Conservation (phyloP, 495 filamentous ascomycete genomes). For the Penicillium alfredii region DNA sequence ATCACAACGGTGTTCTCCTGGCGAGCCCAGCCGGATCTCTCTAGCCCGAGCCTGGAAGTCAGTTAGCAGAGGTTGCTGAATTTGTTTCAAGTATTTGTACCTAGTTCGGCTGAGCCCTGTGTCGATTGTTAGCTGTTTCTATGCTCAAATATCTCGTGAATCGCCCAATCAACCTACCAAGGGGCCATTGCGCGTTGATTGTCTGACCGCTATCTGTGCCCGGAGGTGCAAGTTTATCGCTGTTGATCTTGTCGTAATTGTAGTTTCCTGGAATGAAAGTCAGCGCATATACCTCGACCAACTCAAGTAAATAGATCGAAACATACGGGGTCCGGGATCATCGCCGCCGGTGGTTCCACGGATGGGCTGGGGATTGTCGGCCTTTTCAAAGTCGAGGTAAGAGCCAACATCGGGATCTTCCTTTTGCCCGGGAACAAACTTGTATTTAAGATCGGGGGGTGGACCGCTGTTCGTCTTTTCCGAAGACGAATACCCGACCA, state of each 20-base stretch:
- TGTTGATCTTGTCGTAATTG: constrained; percentile 58
- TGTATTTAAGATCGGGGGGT: constrained; percentile 34
- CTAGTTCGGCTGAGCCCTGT: constrained; percentile 54
- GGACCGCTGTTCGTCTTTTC: constrained; percentile 24
- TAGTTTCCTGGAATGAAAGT: constrained; percentile 38
- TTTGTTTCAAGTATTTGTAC: constrained; percentile 8
- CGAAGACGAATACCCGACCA: constrained; percentile 35
- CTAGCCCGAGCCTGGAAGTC: constrained; percentile 41
- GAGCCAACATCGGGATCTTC: constrained; percentile 51
- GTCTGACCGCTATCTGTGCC: constrained; percentile 58
- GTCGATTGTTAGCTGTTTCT: not conserved
- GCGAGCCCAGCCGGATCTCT: constrained; percentile 60
- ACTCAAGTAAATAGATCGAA: not conserved
- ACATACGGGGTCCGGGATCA: constrained; percentile 56
- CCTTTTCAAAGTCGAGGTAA: constrained; percentile 57
- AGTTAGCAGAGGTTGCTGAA: constrained; percentile 3
- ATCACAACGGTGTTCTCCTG: constrained; percentile 60
- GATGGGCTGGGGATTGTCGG: constrained; percentile 62
- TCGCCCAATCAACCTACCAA: constrained; percentile 37
- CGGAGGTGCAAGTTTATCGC: constrained; percentile 61
- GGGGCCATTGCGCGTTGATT: constrained; percentile 64
- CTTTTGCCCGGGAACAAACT: constrained; percentile 50
- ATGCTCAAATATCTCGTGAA: not conserved
- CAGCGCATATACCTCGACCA: not conserved
- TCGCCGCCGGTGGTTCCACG: constrained; percentile 53